Percentiles rank a stretch among this genome's conserved stretches.
These are phyloP conservation scores for Pinus albicaulis DNA, from an alignment of 75 land plant genomes.

Conservation along the genomic window DNA sequence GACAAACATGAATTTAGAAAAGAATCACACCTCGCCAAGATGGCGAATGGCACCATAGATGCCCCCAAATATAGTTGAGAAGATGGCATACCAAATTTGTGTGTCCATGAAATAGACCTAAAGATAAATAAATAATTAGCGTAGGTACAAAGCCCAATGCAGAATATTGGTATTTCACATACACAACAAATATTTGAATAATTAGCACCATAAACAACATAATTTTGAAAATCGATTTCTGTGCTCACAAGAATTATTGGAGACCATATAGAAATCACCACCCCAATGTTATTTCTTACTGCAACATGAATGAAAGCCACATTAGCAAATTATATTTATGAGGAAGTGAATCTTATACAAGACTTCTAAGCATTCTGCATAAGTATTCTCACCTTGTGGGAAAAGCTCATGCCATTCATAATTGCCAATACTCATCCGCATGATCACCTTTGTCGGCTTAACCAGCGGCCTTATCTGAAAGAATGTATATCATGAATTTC, in stretches of 20 bases:
- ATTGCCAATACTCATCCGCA: conserved; percentile 46
- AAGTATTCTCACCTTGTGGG: conserved; percentile 62
- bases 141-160: background rate
- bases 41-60: conserved; percentile 81
- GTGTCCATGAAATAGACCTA: conserved; percentile 99
- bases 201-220: background rate
- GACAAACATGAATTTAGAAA: background rate
- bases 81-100: conserved; percentile 97
- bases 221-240: background rate
- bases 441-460: conserved; percentile 77
- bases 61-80: conserved; percentile 89
- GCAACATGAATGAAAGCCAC: conserved; percentile 2
- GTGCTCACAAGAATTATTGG: conserved; percentile 79
- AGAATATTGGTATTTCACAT: background rate
- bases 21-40: conserved; percentile 85
- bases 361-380: background rate
- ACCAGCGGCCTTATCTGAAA: conserved; percentile 88
- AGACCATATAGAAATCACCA: conserved; percentile 87
- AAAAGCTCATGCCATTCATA: conserved; percentile 96
- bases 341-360: background rate
- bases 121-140: background rate
- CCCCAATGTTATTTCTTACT: conserved; percentile 83
- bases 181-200: background rate
- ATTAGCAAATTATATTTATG: background rate
- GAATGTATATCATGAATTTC: background rate